Conservation (phyloP, 108 stramenopile species). For the Bacterosira constricta region DNA sequence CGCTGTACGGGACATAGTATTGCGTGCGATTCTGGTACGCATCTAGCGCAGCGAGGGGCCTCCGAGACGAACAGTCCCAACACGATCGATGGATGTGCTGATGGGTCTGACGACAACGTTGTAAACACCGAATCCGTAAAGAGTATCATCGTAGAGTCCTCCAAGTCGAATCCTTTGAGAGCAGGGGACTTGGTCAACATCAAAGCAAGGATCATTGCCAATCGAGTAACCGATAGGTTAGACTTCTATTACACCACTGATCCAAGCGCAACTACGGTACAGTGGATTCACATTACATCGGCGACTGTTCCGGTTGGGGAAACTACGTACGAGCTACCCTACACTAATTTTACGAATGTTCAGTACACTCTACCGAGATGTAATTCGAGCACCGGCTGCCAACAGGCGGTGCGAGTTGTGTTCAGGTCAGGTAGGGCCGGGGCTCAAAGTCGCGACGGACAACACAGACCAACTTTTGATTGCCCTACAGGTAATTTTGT, state of each 20-base stretch:
- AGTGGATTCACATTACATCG: constrained; percentile 26
- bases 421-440: background rate
- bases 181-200: constrained; percentile 20
- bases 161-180: constrained; percentile 6
- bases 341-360: background rate
- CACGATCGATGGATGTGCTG: constrained; percentile 25
- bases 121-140: constrained; percentile 17
- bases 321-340: constrained; percentile 3
- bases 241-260: constrained; percentile 28
- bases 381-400: background rate
- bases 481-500: no score
- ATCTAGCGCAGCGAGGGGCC: background rate
- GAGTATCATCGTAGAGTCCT: constrained; percentile 15
- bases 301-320: constrained; percentile 1
- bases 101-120: background rate
- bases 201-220: constrained; percentile 9
- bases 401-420: constrained; percentile 21
- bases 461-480: no score
- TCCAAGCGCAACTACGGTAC: background rate
- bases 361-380: constrained; percentile 15
- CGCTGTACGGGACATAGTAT: constrained; percentile 9
- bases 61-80: constrained; percentile 20
- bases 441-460: constrained; percentile 27
- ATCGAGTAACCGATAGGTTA: constrained; percentile 1
- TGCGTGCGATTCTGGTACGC: constrained; percentile 12